A percentile compares a stretch with the other conserved stretches of the same genome.
Evolutionary conservation across 305 asterid genomes (phyloP).

Genomic region (Petunia hybrid): DNA sequence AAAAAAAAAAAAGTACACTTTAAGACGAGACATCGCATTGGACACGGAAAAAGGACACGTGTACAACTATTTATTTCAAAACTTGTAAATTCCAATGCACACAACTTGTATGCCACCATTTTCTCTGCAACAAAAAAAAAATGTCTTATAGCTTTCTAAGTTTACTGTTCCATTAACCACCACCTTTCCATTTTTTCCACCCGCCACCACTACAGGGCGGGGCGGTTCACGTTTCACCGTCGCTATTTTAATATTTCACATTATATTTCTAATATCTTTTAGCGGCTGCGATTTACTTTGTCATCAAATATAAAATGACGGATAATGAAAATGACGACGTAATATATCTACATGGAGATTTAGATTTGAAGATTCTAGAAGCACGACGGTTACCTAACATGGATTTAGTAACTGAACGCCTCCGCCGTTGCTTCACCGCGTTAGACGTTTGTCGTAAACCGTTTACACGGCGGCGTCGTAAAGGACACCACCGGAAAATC

Average conservation of each 20-base stretch:
- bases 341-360: conserved; percentile 83
- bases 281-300: no score
- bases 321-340: conserved; percentile 34
- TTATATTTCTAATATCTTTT: not conserved
- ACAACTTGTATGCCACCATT: conserved; percentile 20
- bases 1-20: not conserved
- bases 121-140: not conserved
- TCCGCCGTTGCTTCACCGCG: conserved; percentile 71
- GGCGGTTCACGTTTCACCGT: conserved; percentile 28
- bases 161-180: not conserved
- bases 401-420: conserved; percentile 77
- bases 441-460: conserved; percentile 63
- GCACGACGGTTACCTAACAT: conserved; percentile 90
- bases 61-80: not conserved
- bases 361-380: conserved; percentile 75
- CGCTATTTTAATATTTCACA: not conserved
- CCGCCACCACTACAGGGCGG: conserved; percentile 18
- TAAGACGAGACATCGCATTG: not conserved
- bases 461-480: conserved; percentile 31
- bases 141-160: conserved; percentile 9
- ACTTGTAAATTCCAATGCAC: not conserved
- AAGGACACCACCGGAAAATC: conserved; percentile 50
- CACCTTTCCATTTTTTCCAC: conserved; percentile 1
- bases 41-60: conserved; percentile 6
- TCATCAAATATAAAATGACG: conserved; percentile 33